These are phyloP conservation scores for Didymella exigua DNA, from an alignment of 2,329 filamentous ascomycete species.

Conservation along the genomic window DNA sequence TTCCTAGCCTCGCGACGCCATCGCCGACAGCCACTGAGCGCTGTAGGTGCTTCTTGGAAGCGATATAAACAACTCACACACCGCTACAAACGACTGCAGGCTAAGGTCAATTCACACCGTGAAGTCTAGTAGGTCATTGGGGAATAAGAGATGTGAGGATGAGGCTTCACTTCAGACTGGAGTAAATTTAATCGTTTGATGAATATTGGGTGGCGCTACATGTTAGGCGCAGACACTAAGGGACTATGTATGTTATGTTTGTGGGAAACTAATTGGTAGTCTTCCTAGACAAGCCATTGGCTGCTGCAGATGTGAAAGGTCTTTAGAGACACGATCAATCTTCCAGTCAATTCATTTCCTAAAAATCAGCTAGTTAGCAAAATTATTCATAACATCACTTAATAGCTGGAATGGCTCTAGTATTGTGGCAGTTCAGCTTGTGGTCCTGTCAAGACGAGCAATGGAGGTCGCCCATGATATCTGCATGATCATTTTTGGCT, in stretches of 20 bases:
- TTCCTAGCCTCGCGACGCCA: slow-evolving; percentile 33
- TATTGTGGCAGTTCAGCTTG: slow-evolving; percentile 72
- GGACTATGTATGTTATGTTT: neutral
- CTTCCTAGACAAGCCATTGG: neutral
- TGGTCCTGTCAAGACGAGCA: slow-evolving; percentile 34
- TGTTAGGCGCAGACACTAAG: neutral
- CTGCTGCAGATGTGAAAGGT: neutral
- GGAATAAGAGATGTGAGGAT: slow-evolving; percentile 20
- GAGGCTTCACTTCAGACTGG: slow-evolving; percentile 23
- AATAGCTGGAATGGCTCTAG: slow-evolving; percentile 63
- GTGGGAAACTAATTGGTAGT: neutral
- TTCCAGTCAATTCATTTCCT: too few relatives aligned
- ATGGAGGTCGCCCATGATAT: slow-evolving; percentile 47
- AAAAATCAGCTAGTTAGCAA: too few relatives aligned
- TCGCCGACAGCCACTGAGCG: slow-evolving; percentile 29
- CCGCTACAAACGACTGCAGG: slow-evolving; percentile 20
- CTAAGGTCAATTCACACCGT: slow-evolving; percentile 29
- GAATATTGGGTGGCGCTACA: slow-evolving; percentile 11
- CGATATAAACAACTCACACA: neutral
- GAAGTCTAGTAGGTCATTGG: slow-evolving; percentile 14
- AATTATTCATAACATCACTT: slow-evolving; percentile 46
- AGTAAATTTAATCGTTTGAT: slow-evolving; percentile 10
- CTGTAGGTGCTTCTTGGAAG: slow-evolving; percentile 26
- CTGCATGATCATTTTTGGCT: slow-evolving; percentile 44
- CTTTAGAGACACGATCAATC: neutral